Evolutionary conservation across 106 monocot species (phyloP), one percentile per base, ranked within the genome.

Genomic region (Apostasia ramifera): DNA sequence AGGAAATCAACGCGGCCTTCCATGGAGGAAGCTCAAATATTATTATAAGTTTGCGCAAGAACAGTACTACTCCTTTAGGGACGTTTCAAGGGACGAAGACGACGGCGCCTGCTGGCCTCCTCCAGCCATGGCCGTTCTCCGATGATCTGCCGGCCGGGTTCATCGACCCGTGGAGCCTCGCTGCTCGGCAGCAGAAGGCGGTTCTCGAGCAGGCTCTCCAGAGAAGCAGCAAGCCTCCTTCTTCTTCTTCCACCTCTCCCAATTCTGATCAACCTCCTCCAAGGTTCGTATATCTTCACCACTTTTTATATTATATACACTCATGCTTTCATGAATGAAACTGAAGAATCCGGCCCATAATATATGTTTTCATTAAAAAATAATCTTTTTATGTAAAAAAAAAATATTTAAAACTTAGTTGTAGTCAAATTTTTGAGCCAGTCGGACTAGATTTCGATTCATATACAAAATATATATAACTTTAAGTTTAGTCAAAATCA

Each of bases 141-240:
- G 43, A 46, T n/a, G 48, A 64, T 40, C 65, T 75, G 15, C 8
- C 70, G 10, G 49, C 45, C 41, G 70, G 72, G 1, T 84, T 81
- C 71, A 70, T 84, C 51, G 73, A 84, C 44, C 84, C 84, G 1
- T 84, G 84, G 84, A 84, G 84, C 60, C 70, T 84, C 55, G 84
- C 84, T 1, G 84, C 84, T n/a, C 76, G 84, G 57, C 84, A 84
- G 66, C 80, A 84, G 73, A 81, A 81, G 73, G 80, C 84, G 0
- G 72, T 52, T 12, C 47, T 66, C 48, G 84, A 84, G 72, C 80
- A 81, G 38, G 84, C 76, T 53, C 73, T 38, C 46, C 61, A 44
- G 8, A 8, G 47, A 4, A 41, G 40, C 0, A 14, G 49, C 3
- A 65, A 54, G 0, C 12, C 57, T 40, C 11, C 65, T 12, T 40